Evolutionary conservation across 805 yeast species (phyloP).

Genomic region (Metschnikowia picachoensis): DNA sequence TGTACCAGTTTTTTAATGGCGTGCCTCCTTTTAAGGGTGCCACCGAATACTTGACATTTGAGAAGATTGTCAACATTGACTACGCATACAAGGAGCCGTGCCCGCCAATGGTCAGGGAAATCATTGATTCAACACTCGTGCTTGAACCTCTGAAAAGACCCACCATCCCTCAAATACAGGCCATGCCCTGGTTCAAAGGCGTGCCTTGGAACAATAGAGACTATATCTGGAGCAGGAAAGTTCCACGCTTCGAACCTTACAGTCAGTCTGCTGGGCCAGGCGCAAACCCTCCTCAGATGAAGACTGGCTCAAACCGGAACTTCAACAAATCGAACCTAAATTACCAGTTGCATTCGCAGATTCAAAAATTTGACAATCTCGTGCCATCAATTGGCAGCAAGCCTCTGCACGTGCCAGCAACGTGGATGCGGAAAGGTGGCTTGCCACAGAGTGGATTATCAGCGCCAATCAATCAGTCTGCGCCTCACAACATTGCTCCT

Average conservation of each 20-base stretch:
- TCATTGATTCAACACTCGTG: conserved; percentile 32
- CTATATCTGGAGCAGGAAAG: conserved; percentile 34
- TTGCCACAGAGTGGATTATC: neutral
- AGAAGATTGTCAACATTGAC: conserved; percentile 75
- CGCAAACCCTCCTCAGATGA: conserved; percentile 22
- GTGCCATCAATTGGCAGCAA: conserved; percentile 31
- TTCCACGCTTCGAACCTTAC: conserved; percentile 27
- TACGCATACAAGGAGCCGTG: conserved; percentile 46
- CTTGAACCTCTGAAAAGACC: conserved; percentile 31
- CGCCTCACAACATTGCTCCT: neutral
- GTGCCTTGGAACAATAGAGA: conserved; percentile 39
- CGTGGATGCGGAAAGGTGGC: conserved; percentile 26
- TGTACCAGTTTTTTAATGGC: conserved; percentile 78
- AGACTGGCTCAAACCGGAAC: conserved; percentile 35
- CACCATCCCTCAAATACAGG: conserved; percentile 32
- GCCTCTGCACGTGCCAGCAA: conserved; percentile 32
- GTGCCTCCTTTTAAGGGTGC: conserved; percentile 85
- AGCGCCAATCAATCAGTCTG: neutral
- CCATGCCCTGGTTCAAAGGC: conserved; percentile 34
- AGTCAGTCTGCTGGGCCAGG: conserved; percentile 2
- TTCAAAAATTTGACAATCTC: conserved; percentile 31
- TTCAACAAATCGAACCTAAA: conserved; percentile 35
- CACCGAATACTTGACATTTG: conserved; percentile 83
- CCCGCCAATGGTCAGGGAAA: conserved; percentile 26
- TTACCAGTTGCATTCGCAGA: conserved; percentile 38